phyloP scores from a whole-genome alignment of 2,329 filamentous ascomycete genomes.

The Beauveria caledonica region DNA sequence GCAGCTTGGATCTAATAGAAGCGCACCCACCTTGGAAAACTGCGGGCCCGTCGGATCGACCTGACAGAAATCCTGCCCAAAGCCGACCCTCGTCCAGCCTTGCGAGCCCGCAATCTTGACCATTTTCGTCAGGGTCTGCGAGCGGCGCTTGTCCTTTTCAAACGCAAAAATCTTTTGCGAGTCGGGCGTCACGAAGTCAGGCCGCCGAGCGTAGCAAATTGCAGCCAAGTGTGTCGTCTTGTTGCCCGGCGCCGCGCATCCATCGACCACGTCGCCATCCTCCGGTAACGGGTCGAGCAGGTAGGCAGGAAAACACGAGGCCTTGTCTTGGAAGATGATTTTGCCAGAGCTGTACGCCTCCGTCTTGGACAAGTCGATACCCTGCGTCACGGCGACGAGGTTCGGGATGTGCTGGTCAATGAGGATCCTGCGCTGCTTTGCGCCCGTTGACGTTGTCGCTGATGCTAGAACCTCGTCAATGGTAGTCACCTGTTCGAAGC shows the following conservation, averaged over 20 bases:
- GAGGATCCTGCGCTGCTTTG: constrained; percentile 44
- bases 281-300: constrained; percentile 61
- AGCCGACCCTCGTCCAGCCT: constrained; percentile 56
- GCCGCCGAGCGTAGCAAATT: constrained; percentile 45
- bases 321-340: constrained; percentile 91
- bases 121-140: constrained; percentile 77
- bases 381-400: constrained; percentile 68
- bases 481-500: constrained; percentile 47
- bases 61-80: constrained; percentile 73
- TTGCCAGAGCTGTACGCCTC: constrained; percentile 66
- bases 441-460: constrained; percentile 16
- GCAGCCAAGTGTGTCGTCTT: constrained; percentile 93
- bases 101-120: constrained; percentile 67
- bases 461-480: constrained; percentile 47
- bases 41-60: constrained; percentile 55
- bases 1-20: constrained; percentile 89
- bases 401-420: constrained; percentile 79
- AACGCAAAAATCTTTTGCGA: constrained; percentile 59
- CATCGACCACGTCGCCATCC: constrained; percentile 78
- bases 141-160: constrained; percentile 64
- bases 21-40: constrained; percentile 64
- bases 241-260: constrained; percentile 90
- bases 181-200: constrained; percentile 24
- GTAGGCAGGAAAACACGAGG: constrained; percentile 92
- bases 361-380: constrained; percentile 63